Conservation (phyloP, 1,284 basidiomycete species). For the Irpex rosettiformis region DNA sequence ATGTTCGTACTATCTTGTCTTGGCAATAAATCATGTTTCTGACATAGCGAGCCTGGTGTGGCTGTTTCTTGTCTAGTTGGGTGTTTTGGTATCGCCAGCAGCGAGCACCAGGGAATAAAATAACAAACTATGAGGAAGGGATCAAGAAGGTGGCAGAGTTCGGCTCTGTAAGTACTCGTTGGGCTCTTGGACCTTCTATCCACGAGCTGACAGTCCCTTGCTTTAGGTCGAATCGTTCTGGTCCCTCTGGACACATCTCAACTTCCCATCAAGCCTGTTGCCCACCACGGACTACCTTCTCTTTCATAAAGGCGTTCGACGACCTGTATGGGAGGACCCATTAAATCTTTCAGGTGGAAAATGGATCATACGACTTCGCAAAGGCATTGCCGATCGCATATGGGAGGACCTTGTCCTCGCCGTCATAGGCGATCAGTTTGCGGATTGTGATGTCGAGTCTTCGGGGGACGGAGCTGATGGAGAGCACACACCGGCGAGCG, state of each 20-base stretch:
- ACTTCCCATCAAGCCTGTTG: constrained; percentile 65
- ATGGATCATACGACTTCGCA: constrained; percentile 85
- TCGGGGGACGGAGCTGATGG: constrained; percentile 21
- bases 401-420: constrained; percentile 83
- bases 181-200: constrained; percentile 19
- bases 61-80: constrained; percentile 53
- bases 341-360: constrained; percentile 86
- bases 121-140: constrained; percentile 80
- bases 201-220: not conserved
- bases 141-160: constrained; percentile 81
- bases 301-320: constrained; percentile 76
- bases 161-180: constrained; percentile 52
- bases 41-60: constrained; percentile 6
- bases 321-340: constrained; percentile 91
- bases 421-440: constrained; percentile 77
- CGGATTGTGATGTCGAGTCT: constrained; percentile 45
- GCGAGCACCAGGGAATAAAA: constrained; percentile 75
- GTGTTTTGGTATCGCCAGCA: constrained; percentile 86
- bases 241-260: constrained; percentile 78
- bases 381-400: constrained; percentile 76
- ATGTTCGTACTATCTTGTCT: constrained; percentile 55
- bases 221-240: constrained; percentile 77
- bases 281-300: constrained; percentile 85
- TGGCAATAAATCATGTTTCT: constrained; percentile 18
- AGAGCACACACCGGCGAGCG: constrained; percentile 26